phyloP scores from a whole-genome alignment of 1,284 basidiomycete genomes.

The Apiotrichum sp. region DNA sequence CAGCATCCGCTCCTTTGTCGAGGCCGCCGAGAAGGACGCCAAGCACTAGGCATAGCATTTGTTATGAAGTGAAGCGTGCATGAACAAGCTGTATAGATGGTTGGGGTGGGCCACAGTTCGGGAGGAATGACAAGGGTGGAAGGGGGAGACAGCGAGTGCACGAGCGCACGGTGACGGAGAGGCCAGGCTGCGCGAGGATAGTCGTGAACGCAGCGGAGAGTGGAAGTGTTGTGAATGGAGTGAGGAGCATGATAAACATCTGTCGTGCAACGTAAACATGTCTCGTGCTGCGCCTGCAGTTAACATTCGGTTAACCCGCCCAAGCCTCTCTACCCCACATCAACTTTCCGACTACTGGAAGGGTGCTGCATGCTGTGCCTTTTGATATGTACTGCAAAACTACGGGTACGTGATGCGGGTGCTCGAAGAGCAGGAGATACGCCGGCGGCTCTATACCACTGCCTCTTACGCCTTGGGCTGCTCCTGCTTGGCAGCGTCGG shows the following conservation, averaged over 20 bases:
- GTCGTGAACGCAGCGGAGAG: no score
- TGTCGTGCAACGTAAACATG: no score
- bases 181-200: no score
- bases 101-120: not conserved
- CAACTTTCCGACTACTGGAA: not conserved
- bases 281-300: no score
- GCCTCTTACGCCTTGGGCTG: not conserved
- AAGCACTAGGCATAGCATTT: slow-evolving; percentile 14
- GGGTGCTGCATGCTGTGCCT: slow-evolving; percentile 2
- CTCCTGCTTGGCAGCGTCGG: not conserved
- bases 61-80: slow-evolving; percentile 3
- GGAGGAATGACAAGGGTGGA: no score
- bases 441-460: not conserved
- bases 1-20: slow-evolving; percentile 46
- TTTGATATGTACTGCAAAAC: not conserved
- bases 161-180: no score
- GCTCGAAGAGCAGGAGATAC: no score
- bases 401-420: not conserved
- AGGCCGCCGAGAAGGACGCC: slow-evolving; percentile 40
- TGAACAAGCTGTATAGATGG: not conserved
- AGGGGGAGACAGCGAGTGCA: no score
- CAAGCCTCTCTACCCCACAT: no score
- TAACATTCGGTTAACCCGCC: no score
- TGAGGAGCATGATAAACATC: no score
- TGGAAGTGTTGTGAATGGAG: no score